A percentile compares a stretch with the other conserved stretches of the same genome.
Conservation (phyloP, 495 filamentous ascomycete species). For the Talaromyces adpressus region DNA sequence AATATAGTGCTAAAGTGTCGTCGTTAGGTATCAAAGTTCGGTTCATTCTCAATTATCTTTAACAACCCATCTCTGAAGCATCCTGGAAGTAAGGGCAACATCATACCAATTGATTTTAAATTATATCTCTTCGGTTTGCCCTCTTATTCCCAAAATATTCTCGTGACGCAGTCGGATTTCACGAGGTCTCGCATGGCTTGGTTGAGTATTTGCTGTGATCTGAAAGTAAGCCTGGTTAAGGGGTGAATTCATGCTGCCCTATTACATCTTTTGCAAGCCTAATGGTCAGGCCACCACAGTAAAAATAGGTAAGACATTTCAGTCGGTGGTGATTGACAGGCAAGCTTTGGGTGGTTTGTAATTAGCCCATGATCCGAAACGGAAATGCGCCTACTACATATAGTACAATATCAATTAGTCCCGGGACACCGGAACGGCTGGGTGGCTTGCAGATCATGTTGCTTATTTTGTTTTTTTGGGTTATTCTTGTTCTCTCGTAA, state of each 20-base stretch:
- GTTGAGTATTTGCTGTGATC: background rate
- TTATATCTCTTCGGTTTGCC: too few species aligned
- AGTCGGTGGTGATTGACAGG: background rate
- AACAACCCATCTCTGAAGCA: too few species aligned
- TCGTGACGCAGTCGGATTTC: background rate
- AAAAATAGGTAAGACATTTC: background rate
- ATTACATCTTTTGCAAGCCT: background rate
- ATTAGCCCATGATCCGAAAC: background rate
- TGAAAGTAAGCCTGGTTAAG: background rate
- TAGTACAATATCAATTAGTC: background rate
- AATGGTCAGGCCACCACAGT: background rate
- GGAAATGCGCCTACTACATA: background rate
- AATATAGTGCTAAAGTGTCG: too few species aligned
- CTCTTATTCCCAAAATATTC: background rate
- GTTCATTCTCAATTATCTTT: too few species aligned
- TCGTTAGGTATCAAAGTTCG: too few species aligned
- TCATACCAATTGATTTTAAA: too few species aligned
- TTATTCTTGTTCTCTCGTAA: background rate
- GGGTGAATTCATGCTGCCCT: background rate
- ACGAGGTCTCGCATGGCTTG: background rate
- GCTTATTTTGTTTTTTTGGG: background rate
- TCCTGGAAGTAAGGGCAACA: too few species aligned
- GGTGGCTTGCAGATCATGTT: background rate
- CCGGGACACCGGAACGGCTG: background rate
- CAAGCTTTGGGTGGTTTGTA: background rate